These are phyloP conservation scores for Fusarium brachygibbosum DNA, from an alignment of 2,329 filamentous ascomycete species.

Conservation along the genomic window DNA sequence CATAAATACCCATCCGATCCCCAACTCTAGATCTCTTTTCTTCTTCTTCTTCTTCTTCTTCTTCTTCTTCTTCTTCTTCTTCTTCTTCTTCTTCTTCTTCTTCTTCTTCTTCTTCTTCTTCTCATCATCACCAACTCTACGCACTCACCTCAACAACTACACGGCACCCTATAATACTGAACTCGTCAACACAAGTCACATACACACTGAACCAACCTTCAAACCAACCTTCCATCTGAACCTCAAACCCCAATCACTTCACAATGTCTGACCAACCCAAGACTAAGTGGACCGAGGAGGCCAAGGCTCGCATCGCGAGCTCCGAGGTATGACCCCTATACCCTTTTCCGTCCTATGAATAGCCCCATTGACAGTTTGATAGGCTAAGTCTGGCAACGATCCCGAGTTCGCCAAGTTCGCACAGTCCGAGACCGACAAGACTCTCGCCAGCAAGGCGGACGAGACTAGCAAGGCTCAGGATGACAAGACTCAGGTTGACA, in stretches of 20 bases:
- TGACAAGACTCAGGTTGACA: background rate
- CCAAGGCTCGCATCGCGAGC: constrained; percentile 15
- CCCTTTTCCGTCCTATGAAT: too few relatives aligned
- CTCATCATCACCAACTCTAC: constrained; percentile 4
- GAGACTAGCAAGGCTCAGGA: background rate
- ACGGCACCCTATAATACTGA: background rate
- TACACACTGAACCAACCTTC: background rate
- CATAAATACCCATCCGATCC: constrained; percentile 20
- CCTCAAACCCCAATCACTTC: background rate
- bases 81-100: too few relatives aligned
- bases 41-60: too few relatives aligned
- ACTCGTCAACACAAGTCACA: background rate
- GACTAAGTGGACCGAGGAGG: constrained; percentile 20
- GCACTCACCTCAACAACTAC: constrained; percentile 4
- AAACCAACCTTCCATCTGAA: background rate
- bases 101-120: too few relatives aligned
- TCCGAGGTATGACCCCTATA: background rate
- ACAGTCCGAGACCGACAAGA: constrained; percentile 11
- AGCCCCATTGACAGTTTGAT: background rate
- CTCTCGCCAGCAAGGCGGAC: background rate
- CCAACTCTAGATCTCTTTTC: background rate
- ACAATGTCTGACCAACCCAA: constrained; percentile 21
- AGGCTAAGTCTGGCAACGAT: constrained; percentile 25
- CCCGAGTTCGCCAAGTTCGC: constrained; percentile 14
- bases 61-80: too few relatives aligned